A percentile compares a stretch with the other conserved stretches of the same genome.
Evolutionary conservation across 202 grass and related monocot species (phyloP).

Genomic region (Panicum hallii): DNA sequence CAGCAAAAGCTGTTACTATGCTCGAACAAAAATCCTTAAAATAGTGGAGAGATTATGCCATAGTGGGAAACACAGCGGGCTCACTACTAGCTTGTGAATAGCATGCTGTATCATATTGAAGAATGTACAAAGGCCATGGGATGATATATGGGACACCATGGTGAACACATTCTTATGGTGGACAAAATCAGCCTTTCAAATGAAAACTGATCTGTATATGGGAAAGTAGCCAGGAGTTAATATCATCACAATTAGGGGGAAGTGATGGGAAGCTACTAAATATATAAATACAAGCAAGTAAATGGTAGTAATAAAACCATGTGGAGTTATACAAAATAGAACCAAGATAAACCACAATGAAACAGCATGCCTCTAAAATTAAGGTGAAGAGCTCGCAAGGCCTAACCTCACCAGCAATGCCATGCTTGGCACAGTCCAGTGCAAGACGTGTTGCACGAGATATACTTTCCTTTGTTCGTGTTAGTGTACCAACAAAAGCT

Average conservation of each 20-base stretch:
- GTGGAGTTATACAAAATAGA: slow-evolving; percentile 26
- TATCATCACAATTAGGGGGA: slow-evolving; percentile 32
- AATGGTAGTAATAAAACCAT: slow-evolving; percentile 30
- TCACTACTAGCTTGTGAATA: slow-evolving; percentile 25
- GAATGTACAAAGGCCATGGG: slow-evolving; percentile 13
- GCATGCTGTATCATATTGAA: slow-evolving; percentile 5
- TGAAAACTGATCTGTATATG: not conserved
- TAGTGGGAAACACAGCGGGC: not conserved
- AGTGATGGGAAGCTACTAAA: slow-evolving; percentile 33
- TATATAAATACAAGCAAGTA: slow-evolving; percentile 39
- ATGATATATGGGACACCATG: not conserved
- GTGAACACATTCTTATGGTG: not conserved
- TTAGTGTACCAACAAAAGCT: slow-evolving; percentile 76
- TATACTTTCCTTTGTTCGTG: slow-evolving; percentile 96
- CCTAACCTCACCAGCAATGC: slow-evolving; percentile 93
- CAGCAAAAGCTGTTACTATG: slow-evolving; percentile 17
- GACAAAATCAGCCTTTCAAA: not conserved
- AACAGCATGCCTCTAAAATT: slow-evolving; percentile 32
- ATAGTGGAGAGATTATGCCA: slow-evolving; percentile 21
- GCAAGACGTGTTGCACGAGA: slow-evolving; percentile 90
- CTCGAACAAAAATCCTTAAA: slow-evolving; percentile 1
- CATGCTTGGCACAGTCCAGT: slow-evolving; percentile 93
- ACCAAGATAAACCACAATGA: slow-evolving; percentile 29
- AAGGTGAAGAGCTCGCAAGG: slow-evolving; percentile 40
- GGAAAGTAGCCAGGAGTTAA: slow-evolving; percentile 9